Base-by-base conservation (phyloP, 2,329 filamentous ascomycete genomes). In the Pleomassaria siparia region DNA sequence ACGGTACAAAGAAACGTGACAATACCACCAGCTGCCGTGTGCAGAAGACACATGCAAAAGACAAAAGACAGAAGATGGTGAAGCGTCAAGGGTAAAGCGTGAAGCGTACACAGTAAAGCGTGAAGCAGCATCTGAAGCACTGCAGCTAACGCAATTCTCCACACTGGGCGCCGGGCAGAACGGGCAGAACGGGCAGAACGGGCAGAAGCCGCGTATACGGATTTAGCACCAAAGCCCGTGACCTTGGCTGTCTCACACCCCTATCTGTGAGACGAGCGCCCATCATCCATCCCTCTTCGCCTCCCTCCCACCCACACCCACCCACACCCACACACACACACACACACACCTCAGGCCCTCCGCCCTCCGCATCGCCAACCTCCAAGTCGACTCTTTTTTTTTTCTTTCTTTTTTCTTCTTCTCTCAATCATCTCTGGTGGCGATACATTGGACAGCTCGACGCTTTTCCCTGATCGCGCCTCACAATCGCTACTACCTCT, bases 221-320 rank as follows among this genome's bases (percentile, higher is more conserved):
- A 46, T 47, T 50, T 50, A 55, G 53, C 54, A 59, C 49, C 49
- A n/a, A n/a, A n/a, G 53, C 59, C 54, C 53, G 60, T 56, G 53
- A 63, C 63, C 53, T 51, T 46, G 47, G 45, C 53, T 53, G 60
- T 66, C 61, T 63, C 59, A 56, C 54, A 55, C 62, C 63, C 65
- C 63, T 64, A 53, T 56, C 53, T 43, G 49, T 51, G 46, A 47
- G 54, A 64, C 55, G 54, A 46, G 45, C 57, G 51, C 48, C 50
- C 53, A 37, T 41, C 58, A 44, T 57, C 56, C 25, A 20, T n/a
- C n/a, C n/a, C n/a, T n/a, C n/a, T n/a, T n/a, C n/a, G n/a, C n/a
- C n/a, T n/a, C n/a, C n/a, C n/a, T n/a, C n/a, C n/a, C n/a, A n/a
- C n/a, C n/a, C n/a, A n/a, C n/a, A n/a, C n/a, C n/a, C n/a, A n/a